Conservation (phyloP, 2,329 filamentous ascomycete species). For the Chaetomiaceae sp. region DNA sequence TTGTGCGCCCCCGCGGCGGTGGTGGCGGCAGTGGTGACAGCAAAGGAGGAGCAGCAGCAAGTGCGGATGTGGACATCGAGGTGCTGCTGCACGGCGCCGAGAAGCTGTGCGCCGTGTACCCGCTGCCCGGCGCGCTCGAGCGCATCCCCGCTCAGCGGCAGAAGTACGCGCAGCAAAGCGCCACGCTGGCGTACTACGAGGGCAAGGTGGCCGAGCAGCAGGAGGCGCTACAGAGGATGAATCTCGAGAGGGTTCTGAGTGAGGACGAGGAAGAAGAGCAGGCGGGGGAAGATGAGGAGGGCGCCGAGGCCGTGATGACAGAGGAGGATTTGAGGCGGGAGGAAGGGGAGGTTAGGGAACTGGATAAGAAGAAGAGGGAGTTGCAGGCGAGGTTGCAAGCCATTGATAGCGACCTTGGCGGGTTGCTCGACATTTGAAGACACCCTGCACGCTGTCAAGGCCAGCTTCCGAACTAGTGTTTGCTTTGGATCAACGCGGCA, state of each 20-base stretch:
- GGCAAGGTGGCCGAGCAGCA: constrained; percentile 70
- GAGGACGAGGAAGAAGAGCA: constrained; percentile 44
- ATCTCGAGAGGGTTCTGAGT: constrained; percentile 53
- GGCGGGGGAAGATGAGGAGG: constrained; percentile 36
- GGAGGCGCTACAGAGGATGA: constrained; percentile 66
- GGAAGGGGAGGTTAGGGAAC: constrained; percentile 57
- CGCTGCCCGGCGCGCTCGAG: constrained; percentile 70
- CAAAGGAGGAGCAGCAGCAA: constrained; percentile 44
- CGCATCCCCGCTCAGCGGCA: constrained; percentile 66
- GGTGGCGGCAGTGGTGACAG: constrained; percentile 39
- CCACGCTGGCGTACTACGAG: constrained; percentile 77
- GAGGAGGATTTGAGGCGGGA: constrained; percentile 63
- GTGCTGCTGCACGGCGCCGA: constrained; percentile 79
- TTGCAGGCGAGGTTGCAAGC: constrained; percentile 46
- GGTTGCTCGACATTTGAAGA: constrained; percentile 46
- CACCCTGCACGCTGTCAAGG: too few species aligned
- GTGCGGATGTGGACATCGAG: constrained; percentile 85
- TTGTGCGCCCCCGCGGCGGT: constrained; percentile 51
- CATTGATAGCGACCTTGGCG: constrained; percentile 52
- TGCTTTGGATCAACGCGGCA: not conserved
- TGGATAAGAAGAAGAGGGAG: constrained; percentile 52
- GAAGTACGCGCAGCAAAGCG: constrained; percentile 63
- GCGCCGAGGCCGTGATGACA: constrained; percentile 43
- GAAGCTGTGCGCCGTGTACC: constrained; percentile 84
- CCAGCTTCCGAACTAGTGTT: not conserved